Percentiles rank a stretch among this genome's conserved stretches.
Evolutionary conservation across 305 asterid genomes (phyloP).

Genomic region (Solanum hybrid): DNA sequence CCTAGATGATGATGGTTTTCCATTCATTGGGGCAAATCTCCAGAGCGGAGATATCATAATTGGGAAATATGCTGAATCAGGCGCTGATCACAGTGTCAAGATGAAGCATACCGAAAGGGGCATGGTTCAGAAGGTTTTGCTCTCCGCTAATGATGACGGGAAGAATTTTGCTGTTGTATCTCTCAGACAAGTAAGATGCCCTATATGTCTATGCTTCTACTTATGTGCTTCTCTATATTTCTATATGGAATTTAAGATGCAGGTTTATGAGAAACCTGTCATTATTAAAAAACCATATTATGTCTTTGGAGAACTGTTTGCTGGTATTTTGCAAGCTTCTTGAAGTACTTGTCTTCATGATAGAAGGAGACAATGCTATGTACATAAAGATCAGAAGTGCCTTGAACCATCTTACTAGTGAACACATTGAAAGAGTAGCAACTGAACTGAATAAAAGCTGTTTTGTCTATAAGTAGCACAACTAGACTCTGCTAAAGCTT

Average conservation of each 20-base stretch:
- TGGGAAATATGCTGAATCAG: slow-evolving; percentile 75
- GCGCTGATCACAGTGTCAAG: slow-evolving; percentile 80
- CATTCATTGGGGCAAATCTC: slow-evolving; percentile 78
- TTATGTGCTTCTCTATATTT: not conserved
- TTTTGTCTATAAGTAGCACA: not conserved
- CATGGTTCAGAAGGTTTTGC: slow-evolving; percentile 80
- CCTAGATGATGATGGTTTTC: slow-evolving; percentile 94
- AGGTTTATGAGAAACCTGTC: not conserved
- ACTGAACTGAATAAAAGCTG: not conserved
- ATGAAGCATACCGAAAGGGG: slow-evolving; percentile 93
- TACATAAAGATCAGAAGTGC: not conserved
- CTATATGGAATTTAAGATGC: not conserved
- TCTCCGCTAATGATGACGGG: slow-evolving; percentile 83
- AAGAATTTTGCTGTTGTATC: slow-evolving; percentile 79
- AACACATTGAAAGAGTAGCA: not conserved
- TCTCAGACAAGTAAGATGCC: slow-evolving; percentile 64
- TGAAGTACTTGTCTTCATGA: not conserved
- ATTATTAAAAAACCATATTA: not conserved
- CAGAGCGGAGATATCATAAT: slow-evolving; percentile 82
- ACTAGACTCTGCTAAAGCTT: not conserved
- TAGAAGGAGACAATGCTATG: not conserved
- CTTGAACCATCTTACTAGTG: not conserved
- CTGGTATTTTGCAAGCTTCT: not conserved
- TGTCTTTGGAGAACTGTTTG: not conserved
- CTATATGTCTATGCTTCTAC: not conserved